Conservation (phyloP, 164 flowering plant species). For the Annona cherimola region DNA sequence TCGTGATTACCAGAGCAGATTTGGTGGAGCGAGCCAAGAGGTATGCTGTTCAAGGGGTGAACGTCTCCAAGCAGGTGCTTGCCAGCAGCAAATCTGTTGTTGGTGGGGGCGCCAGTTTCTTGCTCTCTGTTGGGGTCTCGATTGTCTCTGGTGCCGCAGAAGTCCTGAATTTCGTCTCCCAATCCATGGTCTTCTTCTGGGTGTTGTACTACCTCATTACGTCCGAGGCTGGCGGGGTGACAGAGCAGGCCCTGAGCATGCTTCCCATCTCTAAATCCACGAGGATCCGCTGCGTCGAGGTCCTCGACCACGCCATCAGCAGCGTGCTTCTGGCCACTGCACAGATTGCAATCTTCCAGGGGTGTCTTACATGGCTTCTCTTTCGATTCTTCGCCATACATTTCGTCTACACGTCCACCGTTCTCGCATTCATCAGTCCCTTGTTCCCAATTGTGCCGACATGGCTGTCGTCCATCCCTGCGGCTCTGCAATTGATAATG, state of each 20-base stretch:
- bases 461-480: constrained; percentile 80
- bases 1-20: constrained; percentile 61
- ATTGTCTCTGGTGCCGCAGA: constrained; percentile 88
- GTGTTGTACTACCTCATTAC: constrained; percentile 83
- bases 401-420: constrained; percentile 79
- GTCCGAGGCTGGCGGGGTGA: constrained; percentile 93
- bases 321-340: constrained; percentile 86
- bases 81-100: constrained; percentile 61
- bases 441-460: constrained; percentile 75
- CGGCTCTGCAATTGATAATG: constrained; percentile 58
- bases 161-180: constrained; percentile 75
- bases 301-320: constrained; percentile 79
- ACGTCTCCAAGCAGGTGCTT: constrained; percentile 59
- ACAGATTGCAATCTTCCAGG: constrained; percentile 82
- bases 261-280: constrained; percentile 58
- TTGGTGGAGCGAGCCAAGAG: constrained; percentile 76
- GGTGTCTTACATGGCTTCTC: constrained; percentile 90
- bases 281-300: constrained; percentile 68
- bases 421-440: constrained; percentile 75
- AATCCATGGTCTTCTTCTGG: constrained; percentile 84
- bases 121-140: constrained; percentile 51
- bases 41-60: constrained; percentile 65
- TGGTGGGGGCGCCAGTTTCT: constrained; percentile 61
- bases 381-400: constrained; percentile 78
- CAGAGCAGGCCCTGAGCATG: constrained; percentile 78